phyloP scores from a whole-genome alignment of 2,329 filamentous ascomycete species.

The Alternaria dauci region DNA sequence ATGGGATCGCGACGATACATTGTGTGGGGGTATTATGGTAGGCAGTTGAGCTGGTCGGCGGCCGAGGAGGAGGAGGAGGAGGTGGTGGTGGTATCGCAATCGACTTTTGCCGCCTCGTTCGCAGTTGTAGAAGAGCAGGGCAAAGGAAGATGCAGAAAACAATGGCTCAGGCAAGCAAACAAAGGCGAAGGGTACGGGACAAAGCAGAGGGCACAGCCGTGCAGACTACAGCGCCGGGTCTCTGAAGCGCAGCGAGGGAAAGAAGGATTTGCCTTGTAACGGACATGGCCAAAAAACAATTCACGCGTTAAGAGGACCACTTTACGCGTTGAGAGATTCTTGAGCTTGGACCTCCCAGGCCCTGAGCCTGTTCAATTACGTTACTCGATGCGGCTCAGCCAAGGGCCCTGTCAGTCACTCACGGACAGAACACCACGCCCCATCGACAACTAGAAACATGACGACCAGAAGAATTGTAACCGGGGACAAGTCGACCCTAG shows the following conservation, averaged over 20 bases:
- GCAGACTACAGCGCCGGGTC: background rate
- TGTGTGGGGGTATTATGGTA: conserved; percentile 16
- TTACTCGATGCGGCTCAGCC: conserved; percentile 20
- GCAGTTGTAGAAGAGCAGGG: conserved; percentile 5
- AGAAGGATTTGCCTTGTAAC: conserved; percentile 15
- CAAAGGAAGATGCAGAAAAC: conserved; percentile 10
- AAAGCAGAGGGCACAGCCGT: conserved; percentile 25
- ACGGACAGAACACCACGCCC: conserved; percentile 7
- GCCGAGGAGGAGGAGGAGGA: background rate
- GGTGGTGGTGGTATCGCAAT: background rate
- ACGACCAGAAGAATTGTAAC: conserved; percentile 72
- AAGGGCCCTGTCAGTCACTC: background rate
- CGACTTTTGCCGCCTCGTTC: conserved; percentile 9
- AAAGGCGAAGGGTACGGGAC: conserved; percentile 20
- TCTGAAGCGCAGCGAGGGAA: conserved; percentile 8
- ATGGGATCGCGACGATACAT: conserved; percentile 49
- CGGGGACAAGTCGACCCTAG: conserved; percentile 71
- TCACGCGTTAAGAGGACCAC: conserved; percentile 15
- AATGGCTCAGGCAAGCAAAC: conserved; percentile 17
- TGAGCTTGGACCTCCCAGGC: conserved; percentile 21
- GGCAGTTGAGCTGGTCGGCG: background rate
- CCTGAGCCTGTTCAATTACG: conserved; percentile 19
- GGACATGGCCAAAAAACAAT: conserved; percentile 26
- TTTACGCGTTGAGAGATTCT: conserved; percentile 19
- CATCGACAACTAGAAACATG: conserved; percentile 58